Percentiles rank a stretch among this genome's conserved stretches.
phyloP scores from a whole-genome alignment of 768 basidiomycete species.

The Inosperma sp. region DNA sequence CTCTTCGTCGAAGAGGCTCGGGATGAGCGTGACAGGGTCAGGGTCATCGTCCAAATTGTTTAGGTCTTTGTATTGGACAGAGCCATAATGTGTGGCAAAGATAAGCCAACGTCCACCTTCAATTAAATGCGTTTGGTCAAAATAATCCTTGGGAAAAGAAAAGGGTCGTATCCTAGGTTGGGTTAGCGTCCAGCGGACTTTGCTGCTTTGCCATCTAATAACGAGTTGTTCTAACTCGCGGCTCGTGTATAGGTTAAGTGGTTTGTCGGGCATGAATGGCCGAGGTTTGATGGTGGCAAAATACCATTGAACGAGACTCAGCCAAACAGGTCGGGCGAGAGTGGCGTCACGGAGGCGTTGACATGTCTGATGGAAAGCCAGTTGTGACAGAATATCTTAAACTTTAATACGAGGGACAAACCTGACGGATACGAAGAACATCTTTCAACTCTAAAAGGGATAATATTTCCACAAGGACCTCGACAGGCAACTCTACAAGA shows the following conservation, averaged over 20 bases:
- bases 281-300: too few relatives aligned
- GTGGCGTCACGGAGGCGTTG: background rate
- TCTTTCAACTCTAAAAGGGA: too few relatives aligned
- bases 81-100: background rate
- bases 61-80: background rate
- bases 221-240: background rate
- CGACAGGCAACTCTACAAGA: too few relatives aligned
- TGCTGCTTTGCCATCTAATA: background rate
- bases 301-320: background rate
- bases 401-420: too few relatives aligned
- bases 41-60: background rate
- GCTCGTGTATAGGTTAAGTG: background rate
- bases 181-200: background rate
- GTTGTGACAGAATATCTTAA: background rate
- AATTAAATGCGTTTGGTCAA: background rate
- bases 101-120: background rate
- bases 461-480: too few relatives aligned
- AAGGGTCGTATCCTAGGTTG: background rate
- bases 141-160: background rate
- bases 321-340: background rate
- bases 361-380: background rate
- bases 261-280: background rate
- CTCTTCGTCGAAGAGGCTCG: background rate
- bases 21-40: background rate
- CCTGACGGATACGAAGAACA: too few relatives aligned